phyloP scores from a whole-genome alignment of 2,329 filamentous ascomycete genomes.

The Cladosporium austrohemisphaericum region DNA sequence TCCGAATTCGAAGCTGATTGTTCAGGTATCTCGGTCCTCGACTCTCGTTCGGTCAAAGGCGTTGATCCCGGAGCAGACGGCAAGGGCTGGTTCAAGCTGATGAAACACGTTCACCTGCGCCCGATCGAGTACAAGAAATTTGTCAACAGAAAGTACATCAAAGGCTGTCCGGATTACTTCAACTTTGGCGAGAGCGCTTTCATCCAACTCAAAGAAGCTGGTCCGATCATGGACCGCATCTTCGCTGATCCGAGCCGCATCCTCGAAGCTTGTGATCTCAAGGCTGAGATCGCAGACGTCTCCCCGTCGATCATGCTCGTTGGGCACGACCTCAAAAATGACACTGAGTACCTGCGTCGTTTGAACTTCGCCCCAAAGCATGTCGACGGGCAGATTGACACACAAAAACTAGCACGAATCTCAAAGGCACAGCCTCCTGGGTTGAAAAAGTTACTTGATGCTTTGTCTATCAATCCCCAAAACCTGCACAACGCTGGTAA shows the following conservation, averaged over 20 bases:
- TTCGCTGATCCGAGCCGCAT: conserved; percentile 54
- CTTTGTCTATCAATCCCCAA: conserved; percentile 57
- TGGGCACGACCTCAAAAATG: conserved; percentile 67
- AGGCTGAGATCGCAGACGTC: not conserved
- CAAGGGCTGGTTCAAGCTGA: conserved; percentile 65
- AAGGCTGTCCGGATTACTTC: conserved; percentile 70
- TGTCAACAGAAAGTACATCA: conserved; percentile 64
- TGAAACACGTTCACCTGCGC: conserved; percentile 68
- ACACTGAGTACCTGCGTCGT: conserved; percentile 63
- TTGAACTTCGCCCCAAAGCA: conserved; percentile 61
- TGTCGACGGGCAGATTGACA: conserved; percentile 68
- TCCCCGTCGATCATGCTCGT: conserved; percentile 64
- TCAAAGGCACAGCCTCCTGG: conserved; percentile 49
- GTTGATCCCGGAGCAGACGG: conserved; percentile 60
- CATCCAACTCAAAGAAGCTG: conserved; percentile 45
- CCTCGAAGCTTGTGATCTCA: not conserved
- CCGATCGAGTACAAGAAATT: conserved; percentile 64
- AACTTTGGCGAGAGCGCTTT: conserved; percentile 66
- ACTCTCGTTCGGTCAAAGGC: conserved; percentile 58
- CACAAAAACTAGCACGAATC: conserved; percentile 61
- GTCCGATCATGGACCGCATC: conserved; percentile 47
- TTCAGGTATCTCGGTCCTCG: conserved; percentile 46
- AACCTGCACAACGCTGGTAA: conserved; percentile 38
- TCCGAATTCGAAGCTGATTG: not conserved
- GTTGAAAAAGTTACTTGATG: conserved; percentile 58